Evolutionary conservation across 2,329 filamentous ascomycete species (phyloP), one percentile per base, ranked within the genome.

Genomic region (Endoconidiophora polonica): DNA sequence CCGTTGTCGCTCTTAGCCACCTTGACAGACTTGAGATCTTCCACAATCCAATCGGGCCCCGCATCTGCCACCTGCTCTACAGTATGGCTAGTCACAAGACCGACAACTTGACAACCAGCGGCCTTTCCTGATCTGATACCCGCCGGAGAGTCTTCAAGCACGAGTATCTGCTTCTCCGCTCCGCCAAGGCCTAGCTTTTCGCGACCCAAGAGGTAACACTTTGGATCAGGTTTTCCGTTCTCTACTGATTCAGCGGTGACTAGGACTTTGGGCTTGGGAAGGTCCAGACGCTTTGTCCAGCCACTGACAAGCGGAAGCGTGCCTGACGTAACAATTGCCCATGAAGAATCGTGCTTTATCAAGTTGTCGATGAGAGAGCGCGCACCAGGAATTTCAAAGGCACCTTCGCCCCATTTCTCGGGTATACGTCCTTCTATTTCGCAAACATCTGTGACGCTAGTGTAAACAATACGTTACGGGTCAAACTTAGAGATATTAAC

Each of bases 101-200:
- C 88, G 43, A 94, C 66, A 10, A 94, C 88, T 60, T 76, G 80
- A 68, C 83, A 94, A 2, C 86, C 87, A 7, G 88, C 88, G 1
- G 77, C 84, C 66, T 88, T 93, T 45, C 87, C 88, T 24, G 87
- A 79, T 56, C 68, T 72, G 59, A 94, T 85, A 4, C 88, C 88
- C 5, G 86, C 85, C 4, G 88, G 87, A 50, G 85, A 85, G 66
- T 95, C 88, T 66, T 95, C 88, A 37, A 94, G 67, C 45, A 95
- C 88, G 50, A 94, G 69, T 41, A 90, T 65, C 29, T 67, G 65
- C 49, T 65, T 71, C 24, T 66, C 64, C 12, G 61, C 60, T 33
- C 67, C 68, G 18, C 69, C 61, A 18, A 79, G 62, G 1, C 70
- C 71, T 14, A 88, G 70, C 55, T 72, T 72, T 57, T 74, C 68